Evolutionary conservation across 345 rosid species (phyloP).

Genomic region (Populus tremula): DNA sequence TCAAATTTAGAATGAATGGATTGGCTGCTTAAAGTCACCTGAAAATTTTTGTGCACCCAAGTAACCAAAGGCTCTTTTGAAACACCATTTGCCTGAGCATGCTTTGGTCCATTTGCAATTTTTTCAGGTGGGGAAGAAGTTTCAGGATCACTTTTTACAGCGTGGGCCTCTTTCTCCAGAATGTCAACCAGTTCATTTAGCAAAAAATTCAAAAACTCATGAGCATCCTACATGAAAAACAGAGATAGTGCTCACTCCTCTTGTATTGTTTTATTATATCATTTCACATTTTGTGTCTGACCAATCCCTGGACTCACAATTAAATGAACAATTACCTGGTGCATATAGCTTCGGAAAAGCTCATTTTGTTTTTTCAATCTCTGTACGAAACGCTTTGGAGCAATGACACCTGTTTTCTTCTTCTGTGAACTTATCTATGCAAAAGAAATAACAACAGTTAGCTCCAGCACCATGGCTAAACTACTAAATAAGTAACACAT

Average conservation of each 20-base stretch:
- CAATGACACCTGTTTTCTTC: slow-evolving; percentile 99
- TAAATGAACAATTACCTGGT: slow-evolving; percentile 60
- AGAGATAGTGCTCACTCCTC: background rate
- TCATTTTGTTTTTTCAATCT: slow-evolving; percentile 99
- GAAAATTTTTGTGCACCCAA: slow-evolving; percentile 98
- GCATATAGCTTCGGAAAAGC: slow-evolving; percentile 98
- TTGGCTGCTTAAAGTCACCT: slow-evolving; percentile 43
- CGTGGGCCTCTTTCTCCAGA: slow-evolving; percentile 91
- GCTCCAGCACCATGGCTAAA: slow-evolving; percentile 8
- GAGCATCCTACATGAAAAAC: slow-evolving; percentile 73
- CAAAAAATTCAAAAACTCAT: slow-evolving; percentile 92
- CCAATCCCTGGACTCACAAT: background rate
- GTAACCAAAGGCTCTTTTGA: slow-evolving; percentile 87
- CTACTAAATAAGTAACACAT: slow-evolving; percentile 9
- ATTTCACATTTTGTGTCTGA: background rate
- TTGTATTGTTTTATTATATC: background rate
- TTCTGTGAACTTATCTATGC: slow-evolving; percentile 91
- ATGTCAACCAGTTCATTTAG: slow-evolving; percentile 98
- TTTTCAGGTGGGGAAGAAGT: slow-evolving; percentile 72
- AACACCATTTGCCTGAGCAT: slow-evolving; percentile 65
- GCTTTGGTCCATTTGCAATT: slow-evolving; percentile 66
- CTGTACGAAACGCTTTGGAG: slow-evolving; percentile 96
- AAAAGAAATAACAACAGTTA: slow-evolving; percentile 19
- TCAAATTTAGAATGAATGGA: background rate
- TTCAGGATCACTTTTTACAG: slow-evolving; percentile 73